Conservation (phyloP, 176 grass and related monocot species). For the Leersia perrieri region DNA sequence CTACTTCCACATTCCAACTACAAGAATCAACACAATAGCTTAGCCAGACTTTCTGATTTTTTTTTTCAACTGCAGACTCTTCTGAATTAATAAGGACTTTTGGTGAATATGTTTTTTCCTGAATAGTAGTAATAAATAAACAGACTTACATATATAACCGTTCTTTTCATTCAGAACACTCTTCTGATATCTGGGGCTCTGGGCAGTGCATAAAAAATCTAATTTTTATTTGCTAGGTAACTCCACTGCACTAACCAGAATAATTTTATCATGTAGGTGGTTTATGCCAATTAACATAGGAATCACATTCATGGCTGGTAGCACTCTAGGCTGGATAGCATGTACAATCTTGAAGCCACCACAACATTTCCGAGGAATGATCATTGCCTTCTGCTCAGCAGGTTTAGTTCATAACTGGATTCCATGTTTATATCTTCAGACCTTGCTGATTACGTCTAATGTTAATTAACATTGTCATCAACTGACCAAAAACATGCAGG, state of each 20-base stretch:
- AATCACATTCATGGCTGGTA: constrained; percentile 64
- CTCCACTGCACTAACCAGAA: not conserved
- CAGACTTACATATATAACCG: not conserved
- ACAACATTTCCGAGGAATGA: constrained; percentile 52
- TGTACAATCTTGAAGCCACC: constrained; percentile 63
- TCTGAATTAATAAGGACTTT: not conserved
- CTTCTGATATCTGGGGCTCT: too few relatives aligned
- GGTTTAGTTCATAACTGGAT: constrained; percentile 34
- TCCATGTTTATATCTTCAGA: not conserved
- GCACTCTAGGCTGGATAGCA: constrained; percentile 70
- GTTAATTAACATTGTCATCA: not conserved
- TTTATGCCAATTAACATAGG: constrained; percentile 94
- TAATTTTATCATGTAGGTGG: constrained; percentile 55
- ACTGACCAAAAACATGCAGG: constrained; percentile 38
- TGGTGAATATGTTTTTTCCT: too few relatives aligned
- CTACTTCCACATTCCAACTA: not conserved
- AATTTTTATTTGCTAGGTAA: not conserved
- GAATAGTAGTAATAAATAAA: too few relatives aligned
- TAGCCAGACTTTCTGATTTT: not conserved
- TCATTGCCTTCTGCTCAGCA: constrained; percentile 68
- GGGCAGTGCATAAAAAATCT: not conserved
- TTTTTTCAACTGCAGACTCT: not conserved
- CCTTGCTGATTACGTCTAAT: not conserved
- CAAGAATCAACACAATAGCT: not conserved
- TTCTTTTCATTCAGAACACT: not conserved